Conservation (phyloP, 805 yeast species). For the Yamadazyma phyllophila region DNA sequence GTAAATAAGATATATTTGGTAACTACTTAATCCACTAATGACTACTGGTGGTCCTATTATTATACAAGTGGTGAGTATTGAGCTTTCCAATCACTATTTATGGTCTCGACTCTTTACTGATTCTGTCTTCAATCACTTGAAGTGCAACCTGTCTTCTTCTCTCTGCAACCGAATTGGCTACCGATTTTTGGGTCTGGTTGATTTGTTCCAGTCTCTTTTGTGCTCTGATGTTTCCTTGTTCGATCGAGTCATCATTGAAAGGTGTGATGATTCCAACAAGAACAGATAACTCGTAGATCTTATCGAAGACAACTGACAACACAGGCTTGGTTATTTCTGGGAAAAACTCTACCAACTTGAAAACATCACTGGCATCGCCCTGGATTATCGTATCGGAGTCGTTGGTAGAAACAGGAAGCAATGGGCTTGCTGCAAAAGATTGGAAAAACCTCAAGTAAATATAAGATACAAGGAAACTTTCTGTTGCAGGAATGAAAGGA, state of each 20-base stretch:
- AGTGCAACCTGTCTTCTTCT: conserved; percentile 76
- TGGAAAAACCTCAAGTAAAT: conserved; percentile 77
- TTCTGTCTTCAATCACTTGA: conserved; percentile 67
- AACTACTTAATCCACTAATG: background rate
- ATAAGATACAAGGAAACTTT: conserved; percentile 70
- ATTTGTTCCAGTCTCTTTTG: conserved; percentile 55
- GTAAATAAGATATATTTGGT: no score
- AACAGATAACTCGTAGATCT: conserved; percentile 33
- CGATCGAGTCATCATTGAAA: conserved; percentile 67
- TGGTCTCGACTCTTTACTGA: conserved; percentile 7
- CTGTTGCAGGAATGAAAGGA: conserved; percentile 55
- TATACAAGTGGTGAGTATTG: background rate
- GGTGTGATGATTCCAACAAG: conserved; percentile 52
- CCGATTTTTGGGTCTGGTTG: conserved; percentile 38
- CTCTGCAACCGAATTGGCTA: conserved; percentile 57
- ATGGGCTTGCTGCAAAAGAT: conserved; percentile 49
- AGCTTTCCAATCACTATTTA: background rate
- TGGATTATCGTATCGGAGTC: conserved; percentile 33
- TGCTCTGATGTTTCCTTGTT: conserved; percentile 70
- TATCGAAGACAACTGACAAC: conserved; percentile 49
- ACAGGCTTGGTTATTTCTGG: conserved; percentile 59
- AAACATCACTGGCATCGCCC: conserved; percentile 91
- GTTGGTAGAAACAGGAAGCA: conserved; percentile 46
- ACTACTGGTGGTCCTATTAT: background rate
- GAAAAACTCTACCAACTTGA: conserved; percentile 79